Base-by-base conservation (phyloP, 2,329 filamentous ascomycete species). In the Claviceps africana region DNA sequence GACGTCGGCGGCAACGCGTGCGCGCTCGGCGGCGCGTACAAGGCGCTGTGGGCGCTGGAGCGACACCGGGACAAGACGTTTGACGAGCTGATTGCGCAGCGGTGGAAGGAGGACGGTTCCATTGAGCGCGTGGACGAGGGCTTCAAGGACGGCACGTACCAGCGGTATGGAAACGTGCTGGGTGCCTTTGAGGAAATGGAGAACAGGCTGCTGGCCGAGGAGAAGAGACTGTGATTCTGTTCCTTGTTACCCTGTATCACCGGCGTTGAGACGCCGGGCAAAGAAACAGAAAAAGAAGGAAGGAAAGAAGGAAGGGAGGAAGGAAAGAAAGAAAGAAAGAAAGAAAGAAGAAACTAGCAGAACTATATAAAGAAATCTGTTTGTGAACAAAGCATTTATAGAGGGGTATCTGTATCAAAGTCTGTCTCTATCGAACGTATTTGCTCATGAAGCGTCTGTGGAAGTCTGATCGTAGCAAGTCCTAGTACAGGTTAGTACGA, bases 1-100 rank as follows among this genome's bases (percentile, higher is more conserved):
- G 90, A 97, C 64, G 88, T 97, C 5, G 91, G 93, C 28, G 89
- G 90, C 28, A 96, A 95, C 70, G 91, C 93, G 2, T 98, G 93
- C 69, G 93, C 91, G 11, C 71, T 97, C 15, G 93, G 93, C 15
- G 88, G 88, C 7, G 91, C 91, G 28, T 96, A 97, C 70, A 97
- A 97, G 71, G 91, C 93, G 15, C 83, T 95, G 0, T 98, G 93
- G 93, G 89, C 86, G 1, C 74, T 88, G 52, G 88, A 93, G 72
- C 73, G 86, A 47, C 67, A 68, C 25, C 65, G 70, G 2, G 75
- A 73, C 19, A 83, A 95, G 76, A 87, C 78, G 4, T 97, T 97
- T 70, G 93, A 97, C 64, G 84, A 91, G 55, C 74, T 95, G 57
- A 84, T 98, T 56, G 88, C 85, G 8, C 73, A 73, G 63, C 75